Percentiles rank a stretch among this genome's conserved stretches.
Conservation (phyloP, 2,329 filamentous ascomycete genomes). For the Fusarium floridanum region DNA sequence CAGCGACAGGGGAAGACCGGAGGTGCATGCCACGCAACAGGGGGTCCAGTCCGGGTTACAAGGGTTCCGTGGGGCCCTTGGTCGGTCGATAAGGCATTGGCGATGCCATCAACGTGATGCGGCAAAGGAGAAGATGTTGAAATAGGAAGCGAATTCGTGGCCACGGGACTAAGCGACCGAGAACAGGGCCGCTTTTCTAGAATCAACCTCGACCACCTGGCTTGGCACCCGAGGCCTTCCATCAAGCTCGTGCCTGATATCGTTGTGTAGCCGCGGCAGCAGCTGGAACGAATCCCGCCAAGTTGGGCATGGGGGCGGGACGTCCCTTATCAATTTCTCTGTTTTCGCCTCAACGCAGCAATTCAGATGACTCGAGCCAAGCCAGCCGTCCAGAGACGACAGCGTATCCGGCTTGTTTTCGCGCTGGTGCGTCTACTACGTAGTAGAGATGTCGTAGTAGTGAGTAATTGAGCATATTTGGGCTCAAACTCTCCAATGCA, state of each 20-base stretch:
- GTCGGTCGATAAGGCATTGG: constrained; percentile 38
- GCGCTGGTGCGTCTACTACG: neutral
- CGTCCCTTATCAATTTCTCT: constrained; percentile 34
- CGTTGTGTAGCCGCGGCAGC: constrained; percentile 34
- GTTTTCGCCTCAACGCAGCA: neutral
- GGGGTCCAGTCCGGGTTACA: constrained; percentile 19
- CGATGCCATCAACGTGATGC: constrained; percentile 33
- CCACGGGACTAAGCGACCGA: constrained; percentile 11
- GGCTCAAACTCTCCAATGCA: constrained; percentile 13
- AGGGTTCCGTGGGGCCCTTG: constrained; percentile 9
- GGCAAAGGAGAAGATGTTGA: constrained; percentile 30
- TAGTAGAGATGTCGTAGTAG: constrained; percentile 10
- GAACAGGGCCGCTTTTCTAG: constrained; percentile 38
- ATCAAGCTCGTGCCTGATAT: constrained; percentile 33
- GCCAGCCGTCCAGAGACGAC: constrained; percentile 1
- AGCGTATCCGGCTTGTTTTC: constrained; percentile 18
- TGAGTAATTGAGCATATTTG: constrained; percentile 6
- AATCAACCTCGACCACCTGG: constrained; percentile 29
- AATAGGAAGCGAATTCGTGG: constrained; percentile 38
- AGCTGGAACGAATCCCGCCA: constrained; percentile 22
- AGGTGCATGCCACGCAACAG: constrained; percentile 36
- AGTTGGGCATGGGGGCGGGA: constrained; percentile 27
- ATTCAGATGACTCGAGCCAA: neutral
- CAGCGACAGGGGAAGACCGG: constrained; percentile 29
- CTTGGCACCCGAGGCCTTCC: constrained; percentile 39